Percentiles rank a stretch among this genome's conserved stretches.
Conservation (phyloP, 371 early-diverging fungal species). For the Zychaea mexicana region DNA sequence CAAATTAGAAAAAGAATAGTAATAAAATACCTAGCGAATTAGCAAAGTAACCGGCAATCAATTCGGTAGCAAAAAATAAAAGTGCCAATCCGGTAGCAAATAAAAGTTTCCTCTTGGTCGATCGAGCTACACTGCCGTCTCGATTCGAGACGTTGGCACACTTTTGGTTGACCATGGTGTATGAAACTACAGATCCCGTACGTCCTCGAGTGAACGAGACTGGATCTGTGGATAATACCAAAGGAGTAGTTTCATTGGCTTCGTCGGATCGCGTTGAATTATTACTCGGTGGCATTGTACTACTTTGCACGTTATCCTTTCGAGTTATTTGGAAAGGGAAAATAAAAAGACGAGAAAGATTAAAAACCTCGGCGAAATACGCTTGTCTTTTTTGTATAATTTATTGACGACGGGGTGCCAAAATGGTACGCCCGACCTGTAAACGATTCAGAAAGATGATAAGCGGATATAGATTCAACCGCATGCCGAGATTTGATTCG, state of each 20-base stretch:
- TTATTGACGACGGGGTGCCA: too few species aligned
- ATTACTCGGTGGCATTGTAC: background rate
- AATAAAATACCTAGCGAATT: conserved; percentile 53
- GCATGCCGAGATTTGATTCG: too few species aligned
- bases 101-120: conserved; percentile 48
- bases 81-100: conserved; percentile 63
- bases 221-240: background rate
- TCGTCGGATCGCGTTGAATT: background rate
- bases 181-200: conserved; percentile 19
- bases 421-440: too few species aligned
- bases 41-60: conserved; percentile 70
- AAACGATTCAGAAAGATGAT: too few species aligned
- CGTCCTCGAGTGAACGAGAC: background rate
- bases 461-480: too few species aligned
- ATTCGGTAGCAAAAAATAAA: conserved; percentile 71
- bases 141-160: conserved; percentile 42
- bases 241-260: conserved; percentile 7
- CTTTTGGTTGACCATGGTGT: conserved; percentile 20
- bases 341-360: background rate
- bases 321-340: background rate
- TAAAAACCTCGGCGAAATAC: too few species aligned
- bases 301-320: background rate
- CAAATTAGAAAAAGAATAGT: background rate
- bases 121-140: conserved; percentile 21
- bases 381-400: too few species aligned